Evolutionary conservation across 257 asterid genomes (phyloP).

Genomic region (Ajuga chamaepitys): DNA sequence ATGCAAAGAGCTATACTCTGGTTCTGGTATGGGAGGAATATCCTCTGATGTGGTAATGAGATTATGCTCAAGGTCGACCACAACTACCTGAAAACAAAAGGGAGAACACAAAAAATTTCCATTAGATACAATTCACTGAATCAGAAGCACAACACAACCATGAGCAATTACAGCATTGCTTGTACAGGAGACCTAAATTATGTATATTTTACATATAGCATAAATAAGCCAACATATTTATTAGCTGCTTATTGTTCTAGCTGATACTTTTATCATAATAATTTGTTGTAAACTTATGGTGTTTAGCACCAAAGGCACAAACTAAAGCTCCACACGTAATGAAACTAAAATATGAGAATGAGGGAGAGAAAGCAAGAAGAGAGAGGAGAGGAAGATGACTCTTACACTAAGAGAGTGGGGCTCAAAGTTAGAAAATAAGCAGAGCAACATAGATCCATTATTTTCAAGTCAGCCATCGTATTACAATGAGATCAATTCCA

Average conservation of each 20-base stretch:
- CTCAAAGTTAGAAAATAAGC: not conserved
- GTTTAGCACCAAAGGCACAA: not conserved
- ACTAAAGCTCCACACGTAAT: too few relatives aligned
- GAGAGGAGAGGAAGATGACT: not conserved
- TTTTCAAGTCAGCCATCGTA: too few relatives aligned
- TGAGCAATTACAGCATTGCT: not conserved
- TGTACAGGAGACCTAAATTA: not conserved
- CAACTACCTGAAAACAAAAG: conserved; percentile 71
- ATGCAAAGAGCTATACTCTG: conserved; percentile 74
- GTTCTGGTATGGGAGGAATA: conserved; percentile 91
- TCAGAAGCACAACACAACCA: not conserved
- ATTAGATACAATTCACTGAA: not conserved
- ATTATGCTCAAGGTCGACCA: conserved; percentile 93
- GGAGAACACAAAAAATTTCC: conserved; percentile 9
- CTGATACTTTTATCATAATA: not conserved
- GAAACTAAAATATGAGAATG: too few relatives aligned
- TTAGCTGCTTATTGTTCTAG: too few relatives aligned
- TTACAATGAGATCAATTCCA: too few relatives aligned
- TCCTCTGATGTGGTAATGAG: conserved; percentile 85
- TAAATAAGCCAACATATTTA: not conserved
- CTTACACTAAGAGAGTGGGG: not conserved
- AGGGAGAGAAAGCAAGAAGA: too few relatives aligned
- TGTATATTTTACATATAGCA: not conserved
- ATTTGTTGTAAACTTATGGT: not conserved
- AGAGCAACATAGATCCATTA: not conserved